Conservation (phyloP, 208 protist genomes). For the Crithidia mellificae region DNA sequence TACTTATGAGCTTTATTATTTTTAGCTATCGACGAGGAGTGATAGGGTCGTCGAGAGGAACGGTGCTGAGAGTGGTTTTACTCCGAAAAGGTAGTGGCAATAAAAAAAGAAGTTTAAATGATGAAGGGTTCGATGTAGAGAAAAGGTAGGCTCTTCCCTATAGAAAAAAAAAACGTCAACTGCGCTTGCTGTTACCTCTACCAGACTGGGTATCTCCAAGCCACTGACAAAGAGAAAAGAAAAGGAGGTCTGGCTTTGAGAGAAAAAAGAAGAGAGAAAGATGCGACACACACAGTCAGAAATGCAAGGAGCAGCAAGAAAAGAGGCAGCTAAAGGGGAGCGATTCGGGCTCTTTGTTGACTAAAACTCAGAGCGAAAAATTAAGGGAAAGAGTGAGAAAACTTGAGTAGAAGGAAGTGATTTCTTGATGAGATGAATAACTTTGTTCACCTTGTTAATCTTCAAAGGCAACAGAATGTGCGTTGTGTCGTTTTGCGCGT, state of each 20-base stretch:
- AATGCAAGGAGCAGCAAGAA: too few relatives aligned
- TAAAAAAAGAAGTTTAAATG: not conserved
- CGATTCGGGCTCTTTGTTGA: not conserved
- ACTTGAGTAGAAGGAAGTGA: conserved; percentile 4
- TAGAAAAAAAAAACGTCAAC: too few relatives aligned
- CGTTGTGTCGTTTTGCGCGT: too few relatives aligned
- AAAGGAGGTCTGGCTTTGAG: not conserved
- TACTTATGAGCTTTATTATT: not conserved
- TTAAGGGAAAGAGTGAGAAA: not conserved
- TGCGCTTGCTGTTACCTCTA: not conserved
- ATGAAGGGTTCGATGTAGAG: not conserved
- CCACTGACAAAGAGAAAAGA: not conserved
- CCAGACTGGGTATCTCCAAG: not conserved
- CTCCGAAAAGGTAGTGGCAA: not conserved
- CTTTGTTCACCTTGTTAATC: conserved; percentile 3
- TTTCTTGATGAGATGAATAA: conserved; percentile 3
- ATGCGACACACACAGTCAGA: not conserved
- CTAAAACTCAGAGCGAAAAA: not conserved
- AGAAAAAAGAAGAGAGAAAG: not conserved
- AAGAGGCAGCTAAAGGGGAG: not conserved
- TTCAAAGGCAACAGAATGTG: not conserved
- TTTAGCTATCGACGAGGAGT: not conserved
- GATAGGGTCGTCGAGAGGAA: not conserved
- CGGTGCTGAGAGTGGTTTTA: not conserved
- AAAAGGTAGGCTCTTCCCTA: conserved; percentile 3